phyloP scores from a whole-genome alignment of 371 early-diverging fungal genomes.

The Mucor irregularis region DNA sequence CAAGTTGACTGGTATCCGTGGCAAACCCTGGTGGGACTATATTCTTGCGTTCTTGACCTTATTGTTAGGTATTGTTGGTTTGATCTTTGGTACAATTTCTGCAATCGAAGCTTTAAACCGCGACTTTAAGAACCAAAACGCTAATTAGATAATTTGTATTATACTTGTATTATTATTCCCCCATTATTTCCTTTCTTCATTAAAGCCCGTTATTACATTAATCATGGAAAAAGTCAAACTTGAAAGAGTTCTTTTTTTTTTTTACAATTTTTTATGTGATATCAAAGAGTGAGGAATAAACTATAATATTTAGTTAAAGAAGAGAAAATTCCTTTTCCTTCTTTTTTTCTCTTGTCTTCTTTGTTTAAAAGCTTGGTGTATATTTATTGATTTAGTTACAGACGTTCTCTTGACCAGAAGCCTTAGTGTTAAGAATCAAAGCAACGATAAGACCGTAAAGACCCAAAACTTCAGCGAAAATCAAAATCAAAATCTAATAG shows the following conservation, averaged over 20 bases:
- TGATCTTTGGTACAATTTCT: constrained; percentile 61
- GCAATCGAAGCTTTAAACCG: constrained; percentile 51
- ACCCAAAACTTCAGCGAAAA: constrained; percentile 99
- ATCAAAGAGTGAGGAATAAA: neutral
- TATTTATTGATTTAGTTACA: constrained; percentile 25
- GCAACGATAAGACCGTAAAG: constrained; percentile 94
- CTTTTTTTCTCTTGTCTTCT: neutral
- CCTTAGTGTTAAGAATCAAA: constrained; percentile 94
- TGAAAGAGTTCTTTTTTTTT: neutral
- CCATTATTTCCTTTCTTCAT: neutral
- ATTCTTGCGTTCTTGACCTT: constrained; percentile 52
- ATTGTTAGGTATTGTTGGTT: constrained; percentile 58
- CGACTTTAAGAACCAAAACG: constrained; percentile 34
- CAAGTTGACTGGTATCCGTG: constrained; percentile 55
- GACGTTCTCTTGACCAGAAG: constrained; percentile 43
- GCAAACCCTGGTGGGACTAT: constrained; percentile 36
- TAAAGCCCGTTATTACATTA: neutral
- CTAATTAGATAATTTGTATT: neutral
- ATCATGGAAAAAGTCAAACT: neutral
- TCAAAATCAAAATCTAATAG: constrained; percentile 79
- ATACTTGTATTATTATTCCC: neutral
- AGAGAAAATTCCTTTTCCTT: no score
- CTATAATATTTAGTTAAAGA: no score
- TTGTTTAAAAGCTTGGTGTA: neutral
- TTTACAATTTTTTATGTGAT: neutral